phyloP scores from a whole-genome alignment of 1,284 basidiomycete species.

The Ustilago hordei region DNA sequence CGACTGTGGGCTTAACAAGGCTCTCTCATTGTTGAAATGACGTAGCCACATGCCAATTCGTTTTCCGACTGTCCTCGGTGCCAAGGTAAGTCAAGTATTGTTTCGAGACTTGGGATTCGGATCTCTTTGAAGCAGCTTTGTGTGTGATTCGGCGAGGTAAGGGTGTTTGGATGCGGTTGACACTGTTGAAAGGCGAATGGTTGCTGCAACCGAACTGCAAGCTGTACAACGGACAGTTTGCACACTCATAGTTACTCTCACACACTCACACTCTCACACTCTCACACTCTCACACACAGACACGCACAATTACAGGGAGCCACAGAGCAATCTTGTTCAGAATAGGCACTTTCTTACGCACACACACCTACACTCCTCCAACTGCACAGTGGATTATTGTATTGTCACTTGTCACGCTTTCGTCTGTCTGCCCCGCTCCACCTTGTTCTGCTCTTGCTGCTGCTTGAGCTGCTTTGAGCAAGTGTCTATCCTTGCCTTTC shows the following conservation, averaged over 20 bases:
- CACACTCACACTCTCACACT: too few relatives aligned
- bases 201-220: slow-evolving; percentile 4
- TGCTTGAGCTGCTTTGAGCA: background rate
- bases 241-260: too few relatives aligned
- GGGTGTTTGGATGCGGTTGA: background rate
- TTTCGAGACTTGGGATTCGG: background rate
- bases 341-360: slow-evolving; percentile 2
- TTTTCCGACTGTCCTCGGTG: background rate
- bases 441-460: background rate
- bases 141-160: background rate
- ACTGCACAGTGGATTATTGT: background rate
- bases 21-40: background rate
- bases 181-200: background rate
- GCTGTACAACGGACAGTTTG: background rate
- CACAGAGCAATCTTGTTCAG: background rate
- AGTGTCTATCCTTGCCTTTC: background rate
- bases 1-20: too few relatives aligned
- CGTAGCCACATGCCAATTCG: background rate
- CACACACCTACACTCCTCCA: background rate
- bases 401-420: background rate
- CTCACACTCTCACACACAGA: background rate
- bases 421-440: background rate
- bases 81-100: background rate
- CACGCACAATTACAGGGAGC: background rate
- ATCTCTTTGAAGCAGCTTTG: background rate